Percentiles rank a stretch among this genome's conserved stretches.
Evolutionary conservation across 768 basidiomycete species (phyloP).

Genomic region (Ephemerocybe angulata): DNA sequence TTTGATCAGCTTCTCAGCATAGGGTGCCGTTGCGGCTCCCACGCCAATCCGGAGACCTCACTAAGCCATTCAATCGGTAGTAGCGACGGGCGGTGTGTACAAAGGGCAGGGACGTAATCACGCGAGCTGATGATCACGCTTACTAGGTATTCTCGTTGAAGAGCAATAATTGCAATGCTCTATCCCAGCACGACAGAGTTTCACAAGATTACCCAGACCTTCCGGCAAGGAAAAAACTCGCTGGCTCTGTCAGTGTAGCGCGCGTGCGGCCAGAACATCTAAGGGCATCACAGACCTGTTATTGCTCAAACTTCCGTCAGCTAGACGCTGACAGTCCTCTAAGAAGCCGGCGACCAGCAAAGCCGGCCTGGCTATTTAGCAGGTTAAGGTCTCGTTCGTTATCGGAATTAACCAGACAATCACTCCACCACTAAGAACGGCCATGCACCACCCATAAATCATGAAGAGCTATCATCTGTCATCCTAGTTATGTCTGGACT

Average conservation of each 20-base stretch:
- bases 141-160: conserved; percentile 91
- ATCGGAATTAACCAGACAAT: conserved; percentile 97
- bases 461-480: conserved; percentile 83
- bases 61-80: conserved; percentile 91
- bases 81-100: conserved; percentile 90
- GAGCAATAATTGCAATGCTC: conserved; percentile 50
- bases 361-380: conserved; percentile 84
- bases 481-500: conserved; percentile 75
- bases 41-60: conserved; percentile 74
- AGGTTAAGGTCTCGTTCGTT: conserved; percentile 92
- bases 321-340: conserved; percentile 82
- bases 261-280: conserved; percentile 87
- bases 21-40: background rate
- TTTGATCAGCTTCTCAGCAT: conserved; percentile 57
- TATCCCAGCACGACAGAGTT: conserved; percentile 13
- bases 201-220: conserved; percentile 50
- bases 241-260: conserved; percentile 89
- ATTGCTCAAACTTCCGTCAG: conserved; percentile 85
- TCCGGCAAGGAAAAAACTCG: conserved; percentile 74
- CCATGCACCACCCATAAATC: conserved; percentile 86
- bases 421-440: conserved; percentile 89
- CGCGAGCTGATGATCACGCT: conserved; percentile 84
- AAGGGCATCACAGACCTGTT: conserved; percentile 91
- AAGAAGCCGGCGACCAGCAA: conserved; percentile 76
- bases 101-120: conserved; percentile 91